Evolutionary conservation across 78 protist genomes (phyloP).

Genomic region (Polysphondylium violaceum): DNA sequence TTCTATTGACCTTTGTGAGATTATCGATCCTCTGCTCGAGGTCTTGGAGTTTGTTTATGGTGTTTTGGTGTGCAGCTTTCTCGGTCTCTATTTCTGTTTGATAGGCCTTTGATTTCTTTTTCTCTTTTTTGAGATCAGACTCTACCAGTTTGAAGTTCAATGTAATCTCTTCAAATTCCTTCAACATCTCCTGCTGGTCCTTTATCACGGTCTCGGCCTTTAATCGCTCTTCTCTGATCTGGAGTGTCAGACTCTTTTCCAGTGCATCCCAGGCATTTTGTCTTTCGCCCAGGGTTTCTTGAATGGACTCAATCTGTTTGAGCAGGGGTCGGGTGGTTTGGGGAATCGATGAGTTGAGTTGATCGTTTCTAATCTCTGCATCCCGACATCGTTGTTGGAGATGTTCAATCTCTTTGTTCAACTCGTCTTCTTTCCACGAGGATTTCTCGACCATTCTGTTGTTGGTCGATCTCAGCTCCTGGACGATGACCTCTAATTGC

Average conservation of each 20-base stretch:
- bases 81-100: not conserved
- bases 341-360: slow-evolving; percentile 45
- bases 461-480: slow-evolving; percentile 12
- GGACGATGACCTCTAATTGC: not conserved
- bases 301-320: slow-evolving; percentile 68
- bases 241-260: slow-evolving; percentile 36
- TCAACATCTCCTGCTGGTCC: slow-evolving; percentile 7
- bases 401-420: slow-evolving; percentile 43
- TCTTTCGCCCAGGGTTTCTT: slow-evolving; percentile 8
- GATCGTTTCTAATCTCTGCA: slow-evolving; percentile 72
- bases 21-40: not conserved
- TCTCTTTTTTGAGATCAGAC: slow-evolving; percentile 31
- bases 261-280: slow-evolving; percentile 43
- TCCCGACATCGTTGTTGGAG: slow-evolving; percentile 69
- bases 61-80: not conserved
- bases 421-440: slow-evolving; percentile 66
- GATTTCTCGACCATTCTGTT: slow-evolving; percentile 21
- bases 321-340: slow-evolving; percentile 61
- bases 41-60: not conserved
- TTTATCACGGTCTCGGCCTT: slow-evolving; percentile 7
- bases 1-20: not conserved
- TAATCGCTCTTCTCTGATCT: slow-evolving; percentile 21
- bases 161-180: slow-evolving; percentile 42
- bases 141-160: not conserved
- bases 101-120: not conserved